Conservation (phyloP, 805 yeast species). For the Saturnispora besseyi region DNA sequence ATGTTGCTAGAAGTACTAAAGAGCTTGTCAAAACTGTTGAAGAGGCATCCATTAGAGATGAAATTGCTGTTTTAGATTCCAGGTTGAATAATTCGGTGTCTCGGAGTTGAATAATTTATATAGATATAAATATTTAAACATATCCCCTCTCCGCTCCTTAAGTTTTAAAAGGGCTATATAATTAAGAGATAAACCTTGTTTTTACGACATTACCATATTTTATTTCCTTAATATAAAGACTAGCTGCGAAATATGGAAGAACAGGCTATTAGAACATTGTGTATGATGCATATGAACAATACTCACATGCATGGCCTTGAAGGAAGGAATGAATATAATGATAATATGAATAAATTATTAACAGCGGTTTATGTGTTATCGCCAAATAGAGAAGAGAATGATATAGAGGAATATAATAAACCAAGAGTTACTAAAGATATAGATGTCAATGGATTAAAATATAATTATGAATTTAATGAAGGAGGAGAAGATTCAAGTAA, state of each 20-base stretch:
- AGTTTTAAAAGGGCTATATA: neutral
- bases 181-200: neutral
- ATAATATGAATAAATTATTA: neutral
- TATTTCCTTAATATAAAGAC: neutral
- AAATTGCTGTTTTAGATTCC: slow-evolving; percentile 72
- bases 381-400: neutral
- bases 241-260: slow-evolving; percentile 15
- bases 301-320: neutral
- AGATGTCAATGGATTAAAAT: neutral
- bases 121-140: neutral
- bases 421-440: neutral
- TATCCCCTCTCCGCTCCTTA: neutral
- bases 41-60: slow-evolving; percentile 83
- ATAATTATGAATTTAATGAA: neutral
- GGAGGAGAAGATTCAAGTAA: neutral
- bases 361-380: neutral
- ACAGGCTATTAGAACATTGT: slow-evolving; percentile 24
- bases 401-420: neutral
- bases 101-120: neutral
- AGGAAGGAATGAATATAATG: neutral
- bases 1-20: slow-evolving; percentile 91
- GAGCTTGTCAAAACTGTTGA: slow-evolving; percentile 94
- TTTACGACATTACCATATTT: neutral
- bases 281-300: slow-evolving; percentile 19
- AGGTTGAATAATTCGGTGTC: slow-evolving; percentile 28